Evolutionary conservation across 192 early-diverging fungal genomes (phyloP).

Genomic region (Mycoemilia scoparia): DNA sequence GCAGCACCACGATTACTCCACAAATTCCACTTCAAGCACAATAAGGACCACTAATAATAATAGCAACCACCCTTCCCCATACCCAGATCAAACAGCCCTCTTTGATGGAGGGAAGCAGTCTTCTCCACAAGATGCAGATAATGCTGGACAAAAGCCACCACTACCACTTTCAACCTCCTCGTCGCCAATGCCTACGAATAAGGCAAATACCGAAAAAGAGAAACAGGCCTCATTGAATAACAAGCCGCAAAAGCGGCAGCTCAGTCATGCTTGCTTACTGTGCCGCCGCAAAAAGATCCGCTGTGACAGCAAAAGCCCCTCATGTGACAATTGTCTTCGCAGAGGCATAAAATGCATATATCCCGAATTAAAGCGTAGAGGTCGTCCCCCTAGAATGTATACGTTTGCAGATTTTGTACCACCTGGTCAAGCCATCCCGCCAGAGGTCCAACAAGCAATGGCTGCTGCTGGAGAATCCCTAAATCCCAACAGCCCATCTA

Average conservation of each 20-base stretch:
- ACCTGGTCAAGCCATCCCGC: conserved; percentile 25
- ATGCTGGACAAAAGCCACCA: too few relatives aligned
- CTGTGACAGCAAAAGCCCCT: conserved; percentile 24
- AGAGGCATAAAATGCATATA: conserved; percentile 30
- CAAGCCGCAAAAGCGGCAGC: conserved; percentile 18
- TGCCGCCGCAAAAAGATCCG: conserved; percentile 29
- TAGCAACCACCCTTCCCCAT: too few relatives aligned
- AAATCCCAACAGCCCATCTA: background rate
- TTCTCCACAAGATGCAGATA: too few relatives aligned
- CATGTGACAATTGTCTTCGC: conserved; percentile 24
- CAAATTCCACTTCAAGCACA: too few relatives aligned
- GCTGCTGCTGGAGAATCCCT: conserved; percentile 1
- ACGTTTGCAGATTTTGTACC: conserved; percentile 28
- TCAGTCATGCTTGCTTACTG: conserved; percentile 26
- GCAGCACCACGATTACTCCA: too few relatives aligned
- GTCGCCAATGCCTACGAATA: too few relatives aligned
- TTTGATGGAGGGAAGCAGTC: too few relatives aligned
- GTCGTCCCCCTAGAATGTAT: conserved; percentile 26
- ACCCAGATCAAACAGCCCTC: too few relatives aligned
- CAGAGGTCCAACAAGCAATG: conserved; percentile 18
- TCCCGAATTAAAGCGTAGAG: conserved; percentile 24
- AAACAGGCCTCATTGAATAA: too few relatives aligned
- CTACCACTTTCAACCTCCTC: too few relatives aligned
- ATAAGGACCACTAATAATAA: too few relatives aligned
- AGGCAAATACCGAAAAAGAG: too few relatives aligned